Evolutionary conservation across 306 rosid genomes (phyloP).

Genomic region (Quercus bicolor): DNA sequence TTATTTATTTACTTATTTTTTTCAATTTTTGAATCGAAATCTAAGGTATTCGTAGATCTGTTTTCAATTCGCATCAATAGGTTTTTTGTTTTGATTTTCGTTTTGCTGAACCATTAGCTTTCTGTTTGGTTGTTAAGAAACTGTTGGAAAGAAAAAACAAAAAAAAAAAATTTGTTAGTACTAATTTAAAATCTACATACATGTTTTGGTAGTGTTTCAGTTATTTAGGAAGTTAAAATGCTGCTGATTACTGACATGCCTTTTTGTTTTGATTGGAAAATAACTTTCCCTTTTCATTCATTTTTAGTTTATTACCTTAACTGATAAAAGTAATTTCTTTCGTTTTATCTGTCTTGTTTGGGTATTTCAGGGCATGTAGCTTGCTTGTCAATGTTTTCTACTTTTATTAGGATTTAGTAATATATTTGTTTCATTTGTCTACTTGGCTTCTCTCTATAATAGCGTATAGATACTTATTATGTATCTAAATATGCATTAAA

Average conservation of each 20-base stretch:
- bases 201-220: too few relatives aligned
- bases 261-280: background rate
- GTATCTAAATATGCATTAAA: background rate
- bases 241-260: background rate
- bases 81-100: background rate
- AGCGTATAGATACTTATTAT: background rate
- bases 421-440: constrained; percentile 6
- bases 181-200: too few relatives aligned
- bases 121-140: constrained; percentile 9
- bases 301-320: background rate
- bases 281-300: too few relatives aligned
- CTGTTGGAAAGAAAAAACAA: background rate
- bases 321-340: background rate
- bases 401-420: background rate
- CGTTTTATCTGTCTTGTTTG: background rate
- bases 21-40: background rate
- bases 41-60: too few relatives aligned
- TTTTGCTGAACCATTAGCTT: background rate
- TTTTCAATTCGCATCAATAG: too few relatives aligned
- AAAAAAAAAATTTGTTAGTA: too few relatives aligned
- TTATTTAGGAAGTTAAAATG: too few relatives aligned
- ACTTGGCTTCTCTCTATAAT: background rate
- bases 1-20: background rate
- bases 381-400: background rate
- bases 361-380: background rate